Base-by-base conservation (phyloP, 1,284 basidiomycete species). In the Lentinus polychrous region DNA sequence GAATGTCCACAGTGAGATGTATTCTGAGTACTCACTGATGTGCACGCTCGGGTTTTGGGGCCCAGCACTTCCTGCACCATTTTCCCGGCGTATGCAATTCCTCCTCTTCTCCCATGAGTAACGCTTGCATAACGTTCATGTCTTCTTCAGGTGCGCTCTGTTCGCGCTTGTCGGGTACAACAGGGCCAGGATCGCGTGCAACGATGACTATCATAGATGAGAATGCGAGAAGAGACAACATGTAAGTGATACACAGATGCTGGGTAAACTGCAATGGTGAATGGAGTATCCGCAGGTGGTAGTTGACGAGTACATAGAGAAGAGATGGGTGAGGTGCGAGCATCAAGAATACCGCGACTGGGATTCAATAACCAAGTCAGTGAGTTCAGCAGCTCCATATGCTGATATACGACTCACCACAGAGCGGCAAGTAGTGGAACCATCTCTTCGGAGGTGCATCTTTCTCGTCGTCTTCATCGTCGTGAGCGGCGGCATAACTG, bases 31-130 rank as follows among this genome's bases (percentile, higher is more conserved):
- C 63, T 57, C 58, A 66, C 49, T 94, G 91, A 62, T 94, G 91
- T 7, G 87, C 72, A 47, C 91, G 71, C 60, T 93, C 90, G 2
- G 90, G 89, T 66, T 91, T 92, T 0, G 83, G 79, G 20, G 75
- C 80, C 76, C 79, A 82, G 59, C 87, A 91, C 51, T 79, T 83
- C 48, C 78, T 74, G 64, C 87, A 91, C 85, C 86, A 91, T 53
- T 72, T 79, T 15, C 74, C 75, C 0, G 79, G 79, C 3, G 50
- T 54, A 15, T 20, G 69, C 60, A 50, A 69, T 64, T 75, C 75
- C 44, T 79, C 75, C 38, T 76, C 73, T 33, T 69, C 69, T 27
- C 68, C 61, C 1, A 60, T 58, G 60, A 83, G 72, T 36, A 88
- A 68, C 34, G 82, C 85, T 51, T 86, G 80, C 12, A 67, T 69